A percentile compares a stretch with the other conserved stretches of the same genome.
These are phyloP conservation scores for Mortierella antarctica DNA, from an alignment of 192 early-diverging fungal species.

Conservation along the genomic window DNA sequence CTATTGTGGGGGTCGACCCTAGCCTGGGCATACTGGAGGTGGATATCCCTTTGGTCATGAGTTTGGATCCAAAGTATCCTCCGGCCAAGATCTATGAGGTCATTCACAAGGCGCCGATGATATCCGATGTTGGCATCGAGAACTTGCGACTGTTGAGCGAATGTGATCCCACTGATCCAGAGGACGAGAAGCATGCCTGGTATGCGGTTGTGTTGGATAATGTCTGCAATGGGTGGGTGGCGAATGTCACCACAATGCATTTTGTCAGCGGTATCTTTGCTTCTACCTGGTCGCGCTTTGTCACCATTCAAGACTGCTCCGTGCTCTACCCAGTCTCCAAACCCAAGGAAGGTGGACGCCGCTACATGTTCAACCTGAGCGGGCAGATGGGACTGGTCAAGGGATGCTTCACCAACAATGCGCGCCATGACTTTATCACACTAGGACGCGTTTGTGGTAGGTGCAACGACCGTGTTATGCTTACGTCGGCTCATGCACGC, in stretches of 20 bases:
- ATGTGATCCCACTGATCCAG: slow-evolving; percentile 8
- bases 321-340: slow-evolving; percentile 46
- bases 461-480: not conserved
- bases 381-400: slow-evolving; percentile 52
- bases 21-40: slow-evolving; percentile 20
- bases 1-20: slow-evolving; percentile 39
- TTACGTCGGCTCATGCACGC: too few relatives aligned
- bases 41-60: slow-evolving; percentile 51
- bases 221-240: slow-evolving; percentile 38
- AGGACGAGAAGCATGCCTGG: slow-evolving; percentile 51
- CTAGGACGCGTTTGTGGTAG: slow-evolving; percentile 46
- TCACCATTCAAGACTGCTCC: slow-evolving; percentile 50
- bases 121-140: slow-evolving; percentile 44
- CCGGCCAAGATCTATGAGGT: slow-evolving; percentile 42
- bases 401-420: slow-evolving; percentile 45
- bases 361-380: slow-evolving; percentile 51
- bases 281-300: slow-evolving; percentile 27
- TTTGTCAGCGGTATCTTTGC: slow-evolving; percentile 51
- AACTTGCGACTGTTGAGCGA: slow-evolving; percentile 39
- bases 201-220: slow-evolving; percentile 42
- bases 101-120: slow-evolving; percentile 34
- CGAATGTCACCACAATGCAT: slow-evolving; percentile 37
- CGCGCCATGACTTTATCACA: slow-evolving; percentile 48
- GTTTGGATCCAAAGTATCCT: slow-evolving; percentile 43
- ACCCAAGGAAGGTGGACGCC: slow-evolving; percentile 43